These are phyloP conservation scores for Mycena pura DNA, from an alignment of 768 basidiomycete genomes.

Conservation along the genomic window DNA sequence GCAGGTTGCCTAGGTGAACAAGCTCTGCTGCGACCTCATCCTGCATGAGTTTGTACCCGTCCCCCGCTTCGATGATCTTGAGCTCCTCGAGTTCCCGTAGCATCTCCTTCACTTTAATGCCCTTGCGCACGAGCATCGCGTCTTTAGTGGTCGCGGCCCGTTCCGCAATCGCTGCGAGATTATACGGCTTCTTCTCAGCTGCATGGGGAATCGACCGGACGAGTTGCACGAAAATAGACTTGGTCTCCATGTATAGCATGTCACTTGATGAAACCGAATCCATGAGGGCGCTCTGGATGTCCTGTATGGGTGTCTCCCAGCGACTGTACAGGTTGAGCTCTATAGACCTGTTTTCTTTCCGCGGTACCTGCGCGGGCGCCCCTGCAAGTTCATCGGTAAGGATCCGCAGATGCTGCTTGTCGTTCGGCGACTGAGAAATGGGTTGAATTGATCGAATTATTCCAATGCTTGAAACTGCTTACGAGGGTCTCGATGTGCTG, in stretches of 20 bases:
- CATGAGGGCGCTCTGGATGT: constrained; percentile 95
- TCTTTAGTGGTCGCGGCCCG: constrained; percentile 97
- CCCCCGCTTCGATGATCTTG: constrained; percentile 79
- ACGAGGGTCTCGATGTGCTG: constrained; percentile 97
- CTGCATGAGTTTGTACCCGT: constrained; percentile 94
- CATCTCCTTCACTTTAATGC: constrained; percentile 99
- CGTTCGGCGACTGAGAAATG: constrained; percentile 82
- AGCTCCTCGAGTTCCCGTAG: constrained; percentile 92
- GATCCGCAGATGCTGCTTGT: constrained; percentile 96
- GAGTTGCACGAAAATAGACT: constrained; percentile 98
- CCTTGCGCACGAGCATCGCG: constrained; percentile 91
- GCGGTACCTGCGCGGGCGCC: constrained; percentile 93
- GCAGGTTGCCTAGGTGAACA: constrained; percentile 92
- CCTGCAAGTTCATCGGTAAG: constrained; percentile 95
- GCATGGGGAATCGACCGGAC: constrained; percentile 91
- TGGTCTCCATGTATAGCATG: constrained; percentile 99
- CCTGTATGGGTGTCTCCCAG: constrained; percentile 99
- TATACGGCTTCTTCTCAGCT: constrained; percentile 86
- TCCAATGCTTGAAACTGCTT: too few relatives aligned
- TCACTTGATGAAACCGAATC: constrained; percentile 97
- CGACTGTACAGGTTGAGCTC: constrained; percentile 94
- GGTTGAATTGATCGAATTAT: constrained; percentile 10
- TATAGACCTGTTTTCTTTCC: constrained; percentile 96
- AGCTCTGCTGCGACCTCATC: constrained; percentile 97
- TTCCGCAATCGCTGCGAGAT: constrained; percentile 89